Base-by-base conservation (phyloP, 2,329 filamentous ascomycete genomes). In the Aspergillus uvarum region DNA sequence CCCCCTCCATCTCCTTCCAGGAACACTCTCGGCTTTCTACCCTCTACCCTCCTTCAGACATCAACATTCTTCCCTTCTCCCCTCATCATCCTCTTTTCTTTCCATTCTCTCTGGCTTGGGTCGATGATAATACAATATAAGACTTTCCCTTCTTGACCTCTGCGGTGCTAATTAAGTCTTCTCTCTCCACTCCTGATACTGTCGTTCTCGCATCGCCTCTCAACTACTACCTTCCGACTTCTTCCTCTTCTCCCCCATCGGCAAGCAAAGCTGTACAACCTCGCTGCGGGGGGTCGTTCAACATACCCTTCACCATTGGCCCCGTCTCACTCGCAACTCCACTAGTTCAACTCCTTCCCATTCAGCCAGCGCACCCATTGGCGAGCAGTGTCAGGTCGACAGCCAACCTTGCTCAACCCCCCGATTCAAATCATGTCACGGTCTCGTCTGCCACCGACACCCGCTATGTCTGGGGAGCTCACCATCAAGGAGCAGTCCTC, bases 391-490 rank as follows among this genome's bases (percentile, higher is more conserved):
- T 19, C 47, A 48, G 29, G 16, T 54, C 54, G 22, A 44, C 51
- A 35, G 16, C 31, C 10, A 49, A 24, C 56, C 21, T 52, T 48
- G 44, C 38, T 49, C 35, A 51, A 16, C 16, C 31, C 21, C 42
- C 16, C 38, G 49, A 47, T 32, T n/a, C 31, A 22, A 8, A 65
- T 8, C 55, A 76, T 76, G 74, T 73, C 73, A 61, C 71, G 67
- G 44, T 67, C 71, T 49, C 68, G 68, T 62, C 68, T 74, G n/a
- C 74, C 72, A 51, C 73, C 72, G 38, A 76, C 74, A 5, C 75
- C 75, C 47, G 66, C 74, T 56, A 76, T 76, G 71, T 77, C 75
- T 16, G 75, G 74, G 24, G 74, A 73, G 58, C 66, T 77, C 49
- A 72, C 67, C 50, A 69, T 76, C 65, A 76, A 75, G 55, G 75